phyloP scores from a whole-genome alignment of 768 basidiomycete species.

The Pulveroboletus frians region DNA sequence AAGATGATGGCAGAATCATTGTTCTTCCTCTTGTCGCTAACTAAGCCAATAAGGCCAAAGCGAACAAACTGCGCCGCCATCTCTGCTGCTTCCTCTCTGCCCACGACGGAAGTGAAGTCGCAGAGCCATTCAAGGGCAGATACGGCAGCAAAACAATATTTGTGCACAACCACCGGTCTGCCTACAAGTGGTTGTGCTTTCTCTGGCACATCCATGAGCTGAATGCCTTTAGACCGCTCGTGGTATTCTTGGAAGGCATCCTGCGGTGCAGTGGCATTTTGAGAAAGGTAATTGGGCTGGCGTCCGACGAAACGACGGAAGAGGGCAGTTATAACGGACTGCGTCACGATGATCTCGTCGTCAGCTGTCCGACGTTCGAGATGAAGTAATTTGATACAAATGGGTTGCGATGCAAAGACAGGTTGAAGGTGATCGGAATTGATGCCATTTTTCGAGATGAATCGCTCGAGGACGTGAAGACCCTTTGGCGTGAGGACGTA shows the following conservation, averaged over 20 bases:
- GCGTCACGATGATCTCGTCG: slow-evolving; percentile 96
- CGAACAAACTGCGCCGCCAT: slow-evolving; percentile 97
- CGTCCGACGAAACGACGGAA: slow-evolving; percentile 95
- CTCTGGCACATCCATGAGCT: slow-evolving; percentile 67
- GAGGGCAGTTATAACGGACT: slow-evolving; percentile 88
- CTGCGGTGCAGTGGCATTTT: slow-evolving; percentile 38
- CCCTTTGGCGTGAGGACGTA: slow-evolving; percentile 97
- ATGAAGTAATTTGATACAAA: slow-evolving; percentile 96
- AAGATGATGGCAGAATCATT: slow-evolving; percentile 92
- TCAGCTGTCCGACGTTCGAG: slow-evolving; percentile 88
- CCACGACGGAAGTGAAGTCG: slow-evolving; percentile 94
- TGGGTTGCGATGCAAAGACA: slow-evolving; percentile 88
- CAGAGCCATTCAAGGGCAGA: slow-evolving; percentile 94
- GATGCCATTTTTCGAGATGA: slow-evolving; percentile 99
- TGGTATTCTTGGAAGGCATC: slow-evolving; percentile 72
- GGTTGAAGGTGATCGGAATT: slow-evolving; percentile 86
- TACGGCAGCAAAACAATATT: slow-evolving; percentile 80
- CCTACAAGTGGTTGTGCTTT: slow-evolving; percentile 52
- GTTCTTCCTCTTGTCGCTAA: slow-evolving; percentile 87
- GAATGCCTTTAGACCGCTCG: slow-evolving; percentile 71
- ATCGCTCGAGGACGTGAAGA: slow-evolving; percentile 97
- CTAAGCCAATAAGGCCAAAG: slow-evolving; percentile 83
- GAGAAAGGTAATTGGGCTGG: slow-evolving; percentile 68
- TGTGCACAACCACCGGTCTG: slow-evolving; percentile 43
- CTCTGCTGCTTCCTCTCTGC: slow-evolving; percentile 94